phyloP scores from a whole-genome alignment of 2,329 filamentous ascomycete genomes.

The Trematosphaeria pertusa region DNA sequence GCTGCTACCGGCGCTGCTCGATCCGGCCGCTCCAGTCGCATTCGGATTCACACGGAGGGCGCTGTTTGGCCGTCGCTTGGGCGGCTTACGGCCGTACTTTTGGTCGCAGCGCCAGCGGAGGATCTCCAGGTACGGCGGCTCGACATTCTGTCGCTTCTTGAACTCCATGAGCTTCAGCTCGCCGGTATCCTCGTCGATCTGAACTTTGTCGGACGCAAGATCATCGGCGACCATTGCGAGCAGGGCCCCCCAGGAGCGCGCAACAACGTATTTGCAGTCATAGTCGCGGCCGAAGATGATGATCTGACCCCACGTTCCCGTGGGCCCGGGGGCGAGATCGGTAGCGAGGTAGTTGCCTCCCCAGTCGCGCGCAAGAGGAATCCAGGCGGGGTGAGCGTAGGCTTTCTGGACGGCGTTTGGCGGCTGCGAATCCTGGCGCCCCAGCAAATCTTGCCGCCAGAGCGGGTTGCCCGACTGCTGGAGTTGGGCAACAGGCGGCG shows the following conservation, averaged over 20 bases:
- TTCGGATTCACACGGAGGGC: conserved; percentile 62
- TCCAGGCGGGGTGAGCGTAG: conserved; percentile 94
- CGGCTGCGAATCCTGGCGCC: conserved; percentile 87
- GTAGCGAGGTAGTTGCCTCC: conserved; percentile 97
- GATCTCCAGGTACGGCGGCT: conserved; percentile 94
- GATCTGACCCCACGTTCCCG: conserved; percentile 93
- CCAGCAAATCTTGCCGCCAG: conserved; percentile 85
- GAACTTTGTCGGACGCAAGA: conserved; percentile 88
- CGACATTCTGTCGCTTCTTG: conserved; percentile 79
- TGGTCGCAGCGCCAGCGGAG: conserved; percentile 94
- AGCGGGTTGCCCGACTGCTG: conserved; percentile 64
- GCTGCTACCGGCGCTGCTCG: conserved; percentile 58
- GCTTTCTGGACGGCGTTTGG: conserved; percentile 86
- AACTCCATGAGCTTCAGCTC: conserved; percentile 95
- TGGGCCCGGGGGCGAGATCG: conserved; percentile 88
- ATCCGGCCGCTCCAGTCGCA: conserved; percentile 50
- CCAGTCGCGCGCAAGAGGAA: conserved; percentile 95
- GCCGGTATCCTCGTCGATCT: conserved; percentile 87
- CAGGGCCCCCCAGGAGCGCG: conserved; percentile 89
- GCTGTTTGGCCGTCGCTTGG: conserved; percentile 56
- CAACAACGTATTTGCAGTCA: conserved; percentile 96
- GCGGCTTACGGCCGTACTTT: conserved; percentile 75
- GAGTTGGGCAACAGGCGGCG: conserved; percentile 64
- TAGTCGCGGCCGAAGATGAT: conserved; percentile 98
- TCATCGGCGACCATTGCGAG: conserved; percentile 89